Percentiles rank a stretch among this genome's conserved stretches.
phyloP scores from a whole-genome alignment of 2,329 filamentous ascomycete species.

The Penicillium sclerotigenum region DNA sequence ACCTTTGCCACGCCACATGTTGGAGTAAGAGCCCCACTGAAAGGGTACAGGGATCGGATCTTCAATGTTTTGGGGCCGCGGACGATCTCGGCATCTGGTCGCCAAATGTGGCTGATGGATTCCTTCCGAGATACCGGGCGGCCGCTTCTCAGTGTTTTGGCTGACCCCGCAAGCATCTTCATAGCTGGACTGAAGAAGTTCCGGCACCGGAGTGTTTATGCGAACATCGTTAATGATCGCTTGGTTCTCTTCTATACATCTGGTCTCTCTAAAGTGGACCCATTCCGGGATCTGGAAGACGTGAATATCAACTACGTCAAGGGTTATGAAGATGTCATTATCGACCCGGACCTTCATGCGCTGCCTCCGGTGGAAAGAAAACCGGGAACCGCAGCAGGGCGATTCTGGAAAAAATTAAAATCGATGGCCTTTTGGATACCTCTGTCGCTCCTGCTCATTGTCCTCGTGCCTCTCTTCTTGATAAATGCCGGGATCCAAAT shows the following conservation, averaged over 20 bases:
- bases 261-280: slow-evolving; percentile 71
- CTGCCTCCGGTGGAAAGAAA: slow-evolving; percentile 29
- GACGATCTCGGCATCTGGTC: slow-evolving; percentile 76
- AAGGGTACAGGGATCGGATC: slow-evolving; percentile 62
- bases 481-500: slow-evolving; percentile 75
- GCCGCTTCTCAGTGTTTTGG: slow-evolving; percentile 75
- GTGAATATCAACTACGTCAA: slow-evolving; percentile 70
- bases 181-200: slow-evolving; percentile 74
- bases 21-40: slow-evolving; percentile 68
- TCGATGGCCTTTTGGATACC: slow-evolving; percentile 56
- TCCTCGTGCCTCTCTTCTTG: slow-evolving; percentile 75
- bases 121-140: slow-evolving; percentile 77
- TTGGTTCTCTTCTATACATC: slow-evolving; percentile 82
- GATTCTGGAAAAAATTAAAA: slow-evolving; percentile 33
- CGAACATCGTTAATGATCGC: slow-evolving; percentile 83
- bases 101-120: slow-evolving; percentile 85
- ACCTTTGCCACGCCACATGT: slow-evolving; percentile 86
- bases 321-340: slow-evolving; percentile 70
- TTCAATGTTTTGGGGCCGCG: slow-evolving; percentile 84
- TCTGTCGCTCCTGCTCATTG: slow-evolving; percentile 59
- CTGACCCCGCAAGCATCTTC: slow-evolving; percentile 82
- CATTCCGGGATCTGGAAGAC: slow-evolving; percentile 65
- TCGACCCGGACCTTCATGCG: slow-evolving; percentile 53
- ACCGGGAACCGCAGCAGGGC: slow-evolving; percentile 27
- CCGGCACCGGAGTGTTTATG: slow-evolving; percentile 72